Evolutionary conservation across 2,329 filamentous ascomycete genomes (phyloP), one percentile per base, ranked within the genome.

Genomic region (Chalara sp.): DNA sequence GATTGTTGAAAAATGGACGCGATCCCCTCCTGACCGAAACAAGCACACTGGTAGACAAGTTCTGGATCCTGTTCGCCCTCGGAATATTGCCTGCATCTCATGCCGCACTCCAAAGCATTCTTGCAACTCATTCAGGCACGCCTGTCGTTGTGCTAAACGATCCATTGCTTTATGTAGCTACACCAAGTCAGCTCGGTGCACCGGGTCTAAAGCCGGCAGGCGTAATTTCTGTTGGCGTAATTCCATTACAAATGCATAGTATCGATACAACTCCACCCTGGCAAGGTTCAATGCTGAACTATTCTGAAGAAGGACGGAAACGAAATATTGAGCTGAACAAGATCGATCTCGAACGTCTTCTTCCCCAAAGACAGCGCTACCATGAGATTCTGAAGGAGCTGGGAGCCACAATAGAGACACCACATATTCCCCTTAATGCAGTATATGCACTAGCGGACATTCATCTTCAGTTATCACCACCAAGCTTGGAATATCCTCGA

Each of bases 91-190:
- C 21, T 21, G 21, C 21, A 21, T 21, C 21, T 21, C 21, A 21
- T 21, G 21, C 21, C 21, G 60, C 66, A 3, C 68, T 73, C 11
- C 66, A 65, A 57, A 58, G 54, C 4, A 53, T 68, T 40, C 62
- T 63, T 2, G 59, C 59, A 5, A 49, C 62, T 2, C 60, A 70
- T 33, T 63, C 66, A 3, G 49, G 50, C 5, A 63, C 68, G 5
- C 61, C 71, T 29, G 62, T 76, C 35, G 53, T 78, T 32, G 56
- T 75, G 6, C 48, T 77, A 13, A 65, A 64, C 30, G 74, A 77
- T 55, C 61, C 62, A 2, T 57, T 65, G 4, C 68, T 65, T 46
- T 61, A 67, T 46, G 72, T 69, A 0, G 54, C 65, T 8, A 54
- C 66, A 1, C 68, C 72, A 0, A 64, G 71, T 45, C 53, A 60